A percentile compares a stretch with the other conserved stretches of the same genome.
phyloP scores from a whole-genome alignment of 768 basidiomycete species.

The Gautieria morchelliformis region DNA sequence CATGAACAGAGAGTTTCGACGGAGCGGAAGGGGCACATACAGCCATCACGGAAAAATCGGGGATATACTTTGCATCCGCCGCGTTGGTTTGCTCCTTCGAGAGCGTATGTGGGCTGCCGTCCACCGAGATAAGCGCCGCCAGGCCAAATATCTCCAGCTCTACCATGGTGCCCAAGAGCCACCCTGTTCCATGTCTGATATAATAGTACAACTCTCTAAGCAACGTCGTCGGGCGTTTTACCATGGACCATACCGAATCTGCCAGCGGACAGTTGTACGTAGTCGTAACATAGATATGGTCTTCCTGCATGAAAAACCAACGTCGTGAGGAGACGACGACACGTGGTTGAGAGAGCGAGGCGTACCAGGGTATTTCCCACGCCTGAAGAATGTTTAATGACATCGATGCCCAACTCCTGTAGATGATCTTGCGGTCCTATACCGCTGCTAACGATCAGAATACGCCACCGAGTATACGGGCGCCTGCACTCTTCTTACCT shows the following conservation, averaged over 20 bases:
- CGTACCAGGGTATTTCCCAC: constrained; percentile 22
- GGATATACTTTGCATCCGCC: constrained; percentile 17
- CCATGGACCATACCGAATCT: constrained; percentile 25
- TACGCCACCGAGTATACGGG: not conserved
- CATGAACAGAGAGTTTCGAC: no score
- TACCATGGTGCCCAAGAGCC: no score
- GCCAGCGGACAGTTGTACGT: constrained; percentile 23
- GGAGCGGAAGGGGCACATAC: constrained; percentile 1
- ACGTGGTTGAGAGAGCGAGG: not conserved
- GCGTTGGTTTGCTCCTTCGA: constrained; percentile 12
- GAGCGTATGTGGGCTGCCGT: not conserved
- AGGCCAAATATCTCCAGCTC: no score
- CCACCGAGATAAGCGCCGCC: constrained; percentile 19
- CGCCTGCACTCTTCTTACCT: constrained; percentile 16
- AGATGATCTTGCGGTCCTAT: no score
- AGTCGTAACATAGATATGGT: constrained; percentile 28
- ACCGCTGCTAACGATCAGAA: no score
- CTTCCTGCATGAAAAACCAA: constrained; percentile 23
- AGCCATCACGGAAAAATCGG: constrained; percentile 32
- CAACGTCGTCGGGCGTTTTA: constrained; percentile 15
- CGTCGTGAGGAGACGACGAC: not conserved
- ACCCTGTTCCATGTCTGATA: constrained; percentile 20
- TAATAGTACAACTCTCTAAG: constrained; percentile 26
- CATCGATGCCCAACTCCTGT: no score
- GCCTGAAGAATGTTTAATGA: no score